Evolutionary conservation across 306 rosid species (phyloP).

Genomic region (Adenanthera pavonina): DNA sequence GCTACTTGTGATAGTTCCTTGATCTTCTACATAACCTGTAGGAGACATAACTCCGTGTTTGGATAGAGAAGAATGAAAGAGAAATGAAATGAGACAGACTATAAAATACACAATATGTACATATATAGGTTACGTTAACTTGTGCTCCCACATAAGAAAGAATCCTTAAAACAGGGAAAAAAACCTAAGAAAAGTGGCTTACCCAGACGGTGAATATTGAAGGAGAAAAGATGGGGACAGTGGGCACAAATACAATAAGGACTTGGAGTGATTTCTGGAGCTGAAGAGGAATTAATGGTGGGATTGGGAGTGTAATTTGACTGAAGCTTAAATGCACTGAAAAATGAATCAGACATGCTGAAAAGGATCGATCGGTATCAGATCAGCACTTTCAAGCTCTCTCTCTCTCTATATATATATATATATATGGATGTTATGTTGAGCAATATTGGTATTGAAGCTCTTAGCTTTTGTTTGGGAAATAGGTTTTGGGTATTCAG

Average conservation of each 20-base stretch:
- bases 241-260: conserved; percentile 44
- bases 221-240: conserved; percentile 40
- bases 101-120: not conserved
- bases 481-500: conserved; percentile 21
- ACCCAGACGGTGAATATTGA: conserved; percentile 49
- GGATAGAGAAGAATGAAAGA: not conserved
- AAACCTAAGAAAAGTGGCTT: not conserved
- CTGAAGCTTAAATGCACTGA: conserved; percentile 30
- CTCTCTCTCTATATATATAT: too few species aligned
- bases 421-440: not conserved
- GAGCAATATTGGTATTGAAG: conserved; percentile 12
- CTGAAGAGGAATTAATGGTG: conserved; percentile 28
- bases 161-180: not conserved
- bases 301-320: conserved; percentile 37
- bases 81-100: not conserved
- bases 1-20: conserved; percentile 32
- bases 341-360: conserved; percentile 48
- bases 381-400: conserved; percentile 14
- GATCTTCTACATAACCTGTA: conserved; percentile 33
- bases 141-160: not conserved
- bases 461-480: conserved; percentile 15
- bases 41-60: too few species aligned
- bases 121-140: not conserved
- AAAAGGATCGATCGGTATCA: not conserved
- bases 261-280: conserved; percentile 30